Conservation (phyloP, 495 filamentous ascomycete genomes). For the Aspergillus olivimuriae region DNA sequence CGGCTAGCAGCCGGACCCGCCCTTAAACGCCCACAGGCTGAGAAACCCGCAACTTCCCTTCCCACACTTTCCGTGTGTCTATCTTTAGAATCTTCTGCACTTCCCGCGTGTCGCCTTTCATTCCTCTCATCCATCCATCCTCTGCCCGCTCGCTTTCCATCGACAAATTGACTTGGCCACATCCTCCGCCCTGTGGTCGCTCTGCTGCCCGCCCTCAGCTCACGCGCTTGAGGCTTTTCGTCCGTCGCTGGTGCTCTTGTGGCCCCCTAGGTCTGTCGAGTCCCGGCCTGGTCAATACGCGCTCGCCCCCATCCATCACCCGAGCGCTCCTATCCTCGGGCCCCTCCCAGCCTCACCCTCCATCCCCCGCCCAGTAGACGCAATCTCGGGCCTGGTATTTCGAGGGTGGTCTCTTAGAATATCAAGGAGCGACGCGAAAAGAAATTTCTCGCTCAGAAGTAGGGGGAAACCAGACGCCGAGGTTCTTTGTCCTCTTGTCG, state of each 20-base stretch:
- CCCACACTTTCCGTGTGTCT: constrained; percentile 14
- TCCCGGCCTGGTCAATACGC: constrained; percentile 4
- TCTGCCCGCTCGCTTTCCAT: constrained; percentile 10
- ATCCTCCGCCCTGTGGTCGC: constrained; percentile 4
- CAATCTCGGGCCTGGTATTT: too few relatives aligned
- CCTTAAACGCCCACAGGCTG: constrained; percentile 6
- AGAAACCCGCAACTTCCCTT: constrained; percentile 5
- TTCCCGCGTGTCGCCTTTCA: constrained; percentile 17
- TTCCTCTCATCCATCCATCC: constrained; percentile 13
- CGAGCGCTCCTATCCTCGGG: neutral
- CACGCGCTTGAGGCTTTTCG: too few relatives aligned
- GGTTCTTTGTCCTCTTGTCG: too few relatives aligned
- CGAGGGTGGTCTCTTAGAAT: too few relatives aligned
- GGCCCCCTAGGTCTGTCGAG: neutral
- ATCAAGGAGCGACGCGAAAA: too few relatives aligned
- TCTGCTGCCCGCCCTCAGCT: too few relatives aligned
- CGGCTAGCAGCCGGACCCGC: constrained; percentile 3
- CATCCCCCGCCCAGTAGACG: constrained; percentile 2
- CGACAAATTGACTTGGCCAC: constrained; percentile 7
- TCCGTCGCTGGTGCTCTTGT: too few relatives aligned
- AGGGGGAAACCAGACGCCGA: too few relatives aligned
- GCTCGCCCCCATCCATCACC: constrained; percentile 2
- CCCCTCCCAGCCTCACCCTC: constrained; percentile 2
- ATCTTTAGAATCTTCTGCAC: constrained; percentile 33
- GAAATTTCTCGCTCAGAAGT: too few relatives aligned